phyloP scores from a whole-genome alignment of 495 filamentous ascomycete genomes.

The Xylaria flabelliformis region DNA sequence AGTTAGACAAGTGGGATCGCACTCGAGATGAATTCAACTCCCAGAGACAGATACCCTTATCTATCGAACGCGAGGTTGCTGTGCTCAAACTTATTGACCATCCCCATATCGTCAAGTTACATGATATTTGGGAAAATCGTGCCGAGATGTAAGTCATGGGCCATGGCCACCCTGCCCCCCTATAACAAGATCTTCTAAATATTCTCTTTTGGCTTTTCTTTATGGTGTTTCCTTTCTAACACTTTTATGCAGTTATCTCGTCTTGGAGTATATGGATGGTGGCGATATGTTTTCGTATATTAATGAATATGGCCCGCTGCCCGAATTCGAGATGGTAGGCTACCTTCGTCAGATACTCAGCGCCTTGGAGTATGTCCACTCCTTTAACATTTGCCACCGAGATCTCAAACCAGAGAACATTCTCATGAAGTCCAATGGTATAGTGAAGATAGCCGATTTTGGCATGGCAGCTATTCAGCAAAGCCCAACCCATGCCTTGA shows the following conservation, averaged over 20 bases:
- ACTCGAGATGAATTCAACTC: slow-evolving; percentile 56
- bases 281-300: slow-evolving; percentile 91
- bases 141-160: slow-evolving; percentile 77
- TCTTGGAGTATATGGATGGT: slow-evolving; percentile 91
- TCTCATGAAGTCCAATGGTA: slow-evolving; percentile 70
- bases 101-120: slow-evolving; percentile 86
- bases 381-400: slow-evolving; percentile 92
- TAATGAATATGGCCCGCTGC: slow-evolving; percentile 66
- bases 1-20: slow-evolving; percentile 64
- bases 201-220: neutral
- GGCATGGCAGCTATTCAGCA: slow-evolving; percentile 97
- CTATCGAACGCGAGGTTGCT: slow-evolving; percentile 89
- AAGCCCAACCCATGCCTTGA: slow-evolving; percentile 68
- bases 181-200: neutral
- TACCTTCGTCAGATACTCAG: slow-evolving; percentile 92
- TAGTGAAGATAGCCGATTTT: slow-evolving; percentile 94
- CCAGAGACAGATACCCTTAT: slow-evolving; percentile 75
- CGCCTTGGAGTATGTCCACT: slow-evolving; percentile 90
- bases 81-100: slow-evolving; percentile 97
- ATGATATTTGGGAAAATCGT: slow-evolving; percentile 96
- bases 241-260: slow-evolving; percentile 74
- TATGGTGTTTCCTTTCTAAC: neutral
- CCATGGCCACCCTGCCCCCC: neutral
- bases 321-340: slow-evolving; percentile 79
- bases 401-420: slow-evolving; percentile 99